Percentiles rank a stretch among this genome's conserved stretches.
These are phyloP conservation scores for Parafenestella ontariensis DNA, from an alignment of 2,329 filamentous ascomycete species.

Conservation along the genomic window DNA sequence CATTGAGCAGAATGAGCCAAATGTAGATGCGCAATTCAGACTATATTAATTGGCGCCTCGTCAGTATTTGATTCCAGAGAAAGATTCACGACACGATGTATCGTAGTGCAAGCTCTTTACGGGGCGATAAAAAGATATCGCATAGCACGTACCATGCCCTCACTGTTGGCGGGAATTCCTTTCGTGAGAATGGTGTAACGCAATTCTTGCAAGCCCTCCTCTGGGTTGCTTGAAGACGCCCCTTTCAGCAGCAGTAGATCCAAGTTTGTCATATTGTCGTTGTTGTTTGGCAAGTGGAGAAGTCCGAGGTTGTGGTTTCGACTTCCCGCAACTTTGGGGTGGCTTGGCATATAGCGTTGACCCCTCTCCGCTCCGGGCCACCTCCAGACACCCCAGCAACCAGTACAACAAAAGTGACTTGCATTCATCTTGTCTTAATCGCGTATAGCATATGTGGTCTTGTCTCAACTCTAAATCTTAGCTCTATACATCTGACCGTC, in stretches of 20 bases:
- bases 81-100: background rate
- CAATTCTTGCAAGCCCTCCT: slow-evolving; percentile 71
- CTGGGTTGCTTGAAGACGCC: slow-evolving; percentile 73
- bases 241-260: slow-evolving; percentile 83
- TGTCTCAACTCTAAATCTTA: too few relatives aligned
- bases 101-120: background rate
- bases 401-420: too few relatives aligned
- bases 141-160: slow-evolving; percentile 72
- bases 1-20: slow-evolving; percentile 92
- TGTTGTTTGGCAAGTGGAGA: slow-evolving; percentile 14
- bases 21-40: slow-evolving; percentile 93
- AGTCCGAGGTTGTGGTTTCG: slow-evolving; percentile 7
- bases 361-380: too few relatives aligned
- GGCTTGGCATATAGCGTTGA: background rate
- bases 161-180: slow-evolving; percentile 77
- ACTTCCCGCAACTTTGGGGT: background rate
- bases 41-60: slow-evolving; percentile 54
- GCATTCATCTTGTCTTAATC: too few relatives aligned
- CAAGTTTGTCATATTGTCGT: slow-evolving; percentile 55
- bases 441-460: too few relatives aligned
- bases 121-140: background rate
- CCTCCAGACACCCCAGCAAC: too few relatives aligned
- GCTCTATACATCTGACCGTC: too few relatives aligned
- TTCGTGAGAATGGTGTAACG: slow-evolving; percentile 77
- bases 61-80: slow-evolving; percentile 6